Conservation (phyloP, 805 yeast genomes). For the Hanseniaspora thailandica region DNA sequence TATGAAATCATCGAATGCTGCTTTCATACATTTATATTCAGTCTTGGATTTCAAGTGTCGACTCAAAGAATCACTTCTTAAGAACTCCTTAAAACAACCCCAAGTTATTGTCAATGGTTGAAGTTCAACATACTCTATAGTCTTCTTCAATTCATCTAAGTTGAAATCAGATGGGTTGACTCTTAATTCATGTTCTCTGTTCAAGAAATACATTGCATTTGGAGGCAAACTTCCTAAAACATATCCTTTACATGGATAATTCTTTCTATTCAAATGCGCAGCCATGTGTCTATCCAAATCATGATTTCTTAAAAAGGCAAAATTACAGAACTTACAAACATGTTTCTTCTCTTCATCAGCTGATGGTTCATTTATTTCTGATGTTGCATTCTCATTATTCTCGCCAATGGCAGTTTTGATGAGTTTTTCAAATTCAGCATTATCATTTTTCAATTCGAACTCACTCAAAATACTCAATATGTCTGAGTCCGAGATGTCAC, state of each 20-base stretch:
- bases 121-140: conserved; percentile 2
- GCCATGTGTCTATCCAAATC: conserved; percentile 68
- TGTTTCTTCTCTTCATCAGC: conserved; percentile 49
- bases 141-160: neutral
- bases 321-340: conserved; percentile 60
- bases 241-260: conserved; percentile 8
- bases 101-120: conserved; percentile 28
- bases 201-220: neutral
- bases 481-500: conserved; percentile 4
- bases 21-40: conserved; percentile 60
- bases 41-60: conserved; percentile 72
- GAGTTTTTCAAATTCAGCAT: neutral
- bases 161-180: neutral
- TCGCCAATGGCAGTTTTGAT: neutral
- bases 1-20: conserved; percentile 44
- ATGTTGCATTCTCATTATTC: neutral
- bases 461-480: neutral
- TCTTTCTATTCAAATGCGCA: conserved; percentile 35
- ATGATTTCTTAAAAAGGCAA: conserved; percentile 71
- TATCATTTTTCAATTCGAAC: neutral
- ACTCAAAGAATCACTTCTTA: conserved; percentile 66
- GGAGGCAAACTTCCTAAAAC: neutral
- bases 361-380: neutral
- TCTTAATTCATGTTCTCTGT: neutral
- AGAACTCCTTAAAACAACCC: conserved; percentile 77